Base-by-base conservation (phyloP, 2,329 filamentous ascomycete species). In the Albifimbria verrucaria region DNA sequence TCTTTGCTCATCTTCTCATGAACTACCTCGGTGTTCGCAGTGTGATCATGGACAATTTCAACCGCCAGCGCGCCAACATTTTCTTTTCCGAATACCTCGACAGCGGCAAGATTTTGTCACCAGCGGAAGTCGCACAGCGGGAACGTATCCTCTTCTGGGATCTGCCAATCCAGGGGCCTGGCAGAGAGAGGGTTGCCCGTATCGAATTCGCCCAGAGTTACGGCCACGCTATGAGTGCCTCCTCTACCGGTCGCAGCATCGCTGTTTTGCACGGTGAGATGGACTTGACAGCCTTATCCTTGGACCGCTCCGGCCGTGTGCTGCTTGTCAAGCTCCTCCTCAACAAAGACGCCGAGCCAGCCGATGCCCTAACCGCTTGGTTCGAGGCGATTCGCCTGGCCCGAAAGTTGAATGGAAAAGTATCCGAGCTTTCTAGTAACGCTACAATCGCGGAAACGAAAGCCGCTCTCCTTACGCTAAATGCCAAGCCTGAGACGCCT, bases 11-110 rank as follows among this genome's bases (percentile, higher is more conserved):
- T 69, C 79, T 97, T 7, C 82, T 79, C 65, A 92, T 89, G 62
- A 97, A 97, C 69, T 93, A 95, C 69, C 79, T 84, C 28, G 94
- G 92, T 42, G 93, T 99, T 5, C 81, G 87, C 56, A 81, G 88
- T 48, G 92, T 99, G 17, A 86, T 85, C 66, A 90, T 97, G 86
- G 82, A 82, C 39, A 90, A 84, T 7, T 77, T 97, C 32, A 97
- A 96, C 71, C 81, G 90, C 21, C 92, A 97, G 69, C 83, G 94
- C 32, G 89, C 92, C 2, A 90, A 87, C 47, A 84, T 97, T 20
- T 77, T 96, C 2, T 86, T 92, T 61, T 79, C 82, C 41, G 75
- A 78, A 56, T 81, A 81, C 50, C 67, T 87, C 59, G 55, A 57
- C 17, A 76, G 68, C 50, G 75, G 75, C 22, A 69, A 64, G 11